Evolutionary conservation across 495 filamentous ascomycete genomes (phyloP), one percentile per base, ranked within the genome.

Genomic region (Ascodesmis nigricans): DNA sequence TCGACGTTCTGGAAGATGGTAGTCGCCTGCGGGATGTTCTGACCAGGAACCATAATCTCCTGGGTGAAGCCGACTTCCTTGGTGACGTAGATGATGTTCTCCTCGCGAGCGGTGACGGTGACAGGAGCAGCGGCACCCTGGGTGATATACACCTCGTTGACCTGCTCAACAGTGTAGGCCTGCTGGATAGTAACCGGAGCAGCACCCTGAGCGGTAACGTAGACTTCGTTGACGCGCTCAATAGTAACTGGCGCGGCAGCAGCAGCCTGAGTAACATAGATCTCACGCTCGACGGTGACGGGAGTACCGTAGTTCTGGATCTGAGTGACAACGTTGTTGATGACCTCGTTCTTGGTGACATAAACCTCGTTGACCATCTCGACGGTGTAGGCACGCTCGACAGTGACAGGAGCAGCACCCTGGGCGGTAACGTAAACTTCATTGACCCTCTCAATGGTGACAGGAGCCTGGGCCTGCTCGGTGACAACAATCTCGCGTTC

Each of bases 241-340:
- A 43, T 7, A 13, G 39, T 40, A 1, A 46, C 39, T 5, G 45
- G 45, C 3, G 43, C 25, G n/a, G 14, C 20, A 9, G n/a, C n/a
- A n/a, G n/a, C n/a, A n/a, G n/a, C n/a, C n/a, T n/a, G n/a, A n/a
- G n/a, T n/a, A n/a, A n/a, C n/a, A n/a, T n/a, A n/a, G n/a, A n/a
- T n/a, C n/a, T n/a, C n/a, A n/a, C n/a, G n/a, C n/a, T n/a, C n/a
- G n/a, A n/a, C n/a, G n/a, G n/a, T n/a, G n/a, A n/a, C n/a, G n/a
- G n/a, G n/a, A n/a, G n/a, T n/a, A n/a, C n/a, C n/a, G n/a, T n/a
- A n/a, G n/a, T n/a, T n/a, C n/a, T n/a, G n/a, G n/a, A n/a, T n/a
- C n/a, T n/a, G n/a, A n/a, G n/a, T n/a, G n/a, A n/a, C n/a, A n/a
- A n/a, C n/a, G n/a, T n/a, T n/a, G n/a, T n/a, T n/a, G n/a, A n/a